A percentile compares a stretch with the other conserved stretches of the same genome.
These are phyloP conservation scores for Daedalea quercina DNA, from an alignment of 768 basidiomycete genomes.

Conservation along the genomic window DNA sequence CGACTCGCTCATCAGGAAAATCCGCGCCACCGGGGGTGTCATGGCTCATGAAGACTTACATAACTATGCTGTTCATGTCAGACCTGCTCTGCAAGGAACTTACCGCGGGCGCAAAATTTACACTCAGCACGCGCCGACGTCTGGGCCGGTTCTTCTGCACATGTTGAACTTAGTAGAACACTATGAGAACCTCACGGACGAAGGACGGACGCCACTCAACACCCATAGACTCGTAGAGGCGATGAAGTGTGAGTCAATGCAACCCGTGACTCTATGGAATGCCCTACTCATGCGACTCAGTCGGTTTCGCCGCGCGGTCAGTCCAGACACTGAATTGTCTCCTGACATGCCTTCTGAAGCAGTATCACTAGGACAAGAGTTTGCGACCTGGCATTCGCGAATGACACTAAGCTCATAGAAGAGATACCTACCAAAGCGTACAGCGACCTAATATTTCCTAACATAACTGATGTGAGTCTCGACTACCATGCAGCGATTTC, in stretches of 20 bases:
- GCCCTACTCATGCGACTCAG: conserved; percentile 20
- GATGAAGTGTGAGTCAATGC: conserved; percentile 60
- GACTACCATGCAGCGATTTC: background rate
- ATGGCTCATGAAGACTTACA: conserved; percentile 69
- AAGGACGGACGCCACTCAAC: conserved; percentile 52
- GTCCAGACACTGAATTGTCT: conserved; percentile 3
- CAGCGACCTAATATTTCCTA: conserved; percentile 49
- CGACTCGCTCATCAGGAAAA: conserved; percentile 66
- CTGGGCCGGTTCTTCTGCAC: conserved; percentile 83
- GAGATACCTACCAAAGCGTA: conserved; percentile 67
- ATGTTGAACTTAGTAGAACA: conserved; percentile 88
- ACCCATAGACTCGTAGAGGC: conserved; percentile 80
- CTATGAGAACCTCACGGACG: conserved; percentile 44
- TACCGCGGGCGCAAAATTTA: conserved; percentile 78
- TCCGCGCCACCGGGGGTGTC: conserved; percentile 70
- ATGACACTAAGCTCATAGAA: conserved; percentile 46
- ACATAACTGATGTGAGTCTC: conserved; percentile 80
- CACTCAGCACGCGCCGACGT: conserved; percentile 79
- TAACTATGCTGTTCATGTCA: conserved; percentile 61
- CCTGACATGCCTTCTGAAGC: background rate
- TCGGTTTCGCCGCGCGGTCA: conserved; percentile 60
- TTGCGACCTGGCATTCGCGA: conserved; percentile 69
- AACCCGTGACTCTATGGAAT: conserved; percentile 2
- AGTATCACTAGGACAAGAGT: conserved; percentile 59
- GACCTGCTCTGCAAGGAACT: conserved; percentile 68